Percentiles rank a stretch among this genome's conserved stretches.
Evolutionary conservation across 108 stramenopile genomes (phyloP).

Genomic region (Skeletonema potamos): DNA sequence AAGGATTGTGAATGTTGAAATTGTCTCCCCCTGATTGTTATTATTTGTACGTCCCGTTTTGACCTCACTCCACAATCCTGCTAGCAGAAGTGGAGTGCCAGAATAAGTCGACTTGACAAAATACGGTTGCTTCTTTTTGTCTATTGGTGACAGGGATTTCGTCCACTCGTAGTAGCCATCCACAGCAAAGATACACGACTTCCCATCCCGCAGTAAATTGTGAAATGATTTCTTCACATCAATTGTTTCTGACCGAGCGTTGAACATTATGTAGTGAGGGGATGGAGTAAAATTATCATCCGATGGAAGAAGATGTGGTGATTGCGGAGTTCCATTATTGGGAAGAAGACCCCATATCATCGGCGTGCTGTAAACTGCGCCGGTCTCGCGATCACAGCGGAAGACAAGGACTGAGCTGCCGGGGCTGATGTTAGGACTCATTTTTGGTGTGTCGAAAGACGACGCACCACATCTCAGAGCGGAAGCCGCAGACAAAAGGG

Average conservation of each 20-base stretch:
- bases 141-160: conserved; percentile 4
- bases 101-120: conserved; percentile 50
- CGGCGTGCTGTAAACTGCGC: conserved; percentile 1
- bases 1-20: conserved; percentile 73
- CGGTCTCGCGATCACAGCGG: neutral
- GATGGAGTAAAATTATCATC: conserved; percentile 51
- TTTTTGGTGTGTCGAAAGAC: neutral
- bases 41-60: conserved; percentile 43
- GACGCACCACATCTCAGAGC: neutral
- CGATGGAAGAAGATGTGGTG: conserved; percentile 37
- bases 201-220: conserved; percentile 34
- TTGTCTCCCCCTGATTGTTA: conserved; percentile 37
- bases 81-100: conserved; percentile 47
- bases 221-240: conserved; percentile 70
- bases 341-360: conserved; percentile 80
- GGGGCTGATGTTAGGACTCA: conserved; percentile 15
- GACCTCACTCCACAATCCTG: conserved; percentile 71
- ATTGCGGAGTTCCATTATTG: conserved; percentile 47
- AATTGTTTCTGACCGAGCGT: conserved; percentile 79
- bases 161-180: conserved; percentile 90
- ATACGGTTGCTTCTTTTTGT: conserved; percentile 74
- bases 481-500: neutral
- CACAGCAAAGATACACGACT: conserved; percentile 70
- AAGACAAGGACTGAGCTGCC: conserved; percentile 10
- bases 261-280: conserved; percentile 72